Base-by-base conservation (phyloP, 2,329 filamentous ascomycete genomes). In the Arthrobotrys pseudoclavata region DNA sequence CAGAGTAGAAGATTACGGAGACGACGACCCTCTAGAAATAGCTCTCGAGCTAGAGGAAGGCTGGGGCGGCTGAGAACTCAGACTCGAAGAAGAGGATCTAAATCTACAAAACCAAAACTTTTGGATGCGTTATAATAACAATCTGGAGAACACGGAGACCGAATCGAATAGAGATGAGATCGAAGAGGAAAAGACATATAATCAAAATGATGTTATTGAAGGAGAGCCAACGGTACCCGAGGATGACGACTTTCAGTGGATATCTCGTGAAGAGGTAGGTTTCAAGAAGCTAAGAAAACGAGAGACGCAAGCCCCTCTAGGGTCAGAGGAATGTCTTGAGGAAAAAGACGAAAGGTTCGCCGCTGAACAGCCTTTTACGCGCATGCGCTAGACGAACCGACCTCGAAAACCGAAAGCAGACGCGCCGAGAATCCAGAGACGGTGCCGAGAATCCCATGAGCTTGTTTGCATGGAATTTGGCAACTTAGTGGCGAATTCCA, bases 351-450 rank as follows among this genome's bases (percentile, higher is more conserved):
- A 20, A 7, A n/a, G 2, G n/a, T 12, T 12, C 18, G 10, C 7
- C n/a, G n/a, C 3, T 7, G 42, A 9, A 18, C 29, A 4, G 3
- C 52, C 29, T 67, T 61, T 74, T 22, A 34, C 47, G n/a, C 29
- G 45, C 7, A 4, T 45, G 15, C n/a, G 22, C 48, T 13, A 34
- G 15, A 37, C 42, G 42, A 29, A 7, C 24, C 13, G 10, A 13
- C 29, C 10, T 69, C 12, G 15, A 72, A 66, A 50, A 26, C 22
- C 42, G 24, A 40, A 66, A 48, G 40, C 37, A 31, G 26, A 55
- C 40, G 55, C 69, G 62, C 66, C 66, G 24, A 74, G 69, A 71
- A 26, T 75, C 63, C 62, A 53, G 2, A 53, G 50, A 31, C 50
- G 9, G 50, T 31, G 50, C 50, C 50, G 24, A 74, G 69, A 71